phyloP scores from a whole-genome alignment of 495 filamentous ascomycete genomes.

The Talaromyces liani region DNA sequence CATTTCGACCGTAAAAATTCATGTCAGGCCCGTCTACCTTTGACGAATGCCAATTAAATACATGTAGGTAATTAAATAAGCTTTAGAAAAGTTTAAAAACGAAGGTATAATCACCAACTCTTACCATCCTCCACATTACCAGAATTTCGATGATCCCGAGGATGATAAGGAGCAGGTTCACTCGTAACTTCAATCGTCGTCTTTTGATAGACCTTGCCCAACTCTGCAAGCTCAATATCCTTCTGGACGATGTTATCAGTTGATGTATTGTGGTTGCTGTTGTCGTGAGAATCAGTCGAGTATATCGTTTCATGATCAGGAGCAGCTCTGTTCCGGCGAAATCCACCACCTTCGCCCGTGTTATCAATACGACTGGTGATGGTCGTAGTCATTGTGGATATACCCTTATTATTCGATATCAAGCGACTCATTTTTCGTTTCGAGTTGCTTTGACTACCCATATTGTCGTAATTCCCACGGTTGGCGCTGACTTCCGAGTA shows the following conservation, averaged over 20 bases:
- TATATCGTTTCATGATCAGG: neutral
- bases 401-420: neutral
- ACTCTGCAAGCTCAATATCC: conserved; percentile 25
- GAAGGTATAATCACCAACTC: conserved; percentile 1
- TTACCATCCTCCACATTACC: neutral
- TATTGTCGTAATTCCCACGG: neutral
- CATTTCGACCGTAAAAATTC: neutral
- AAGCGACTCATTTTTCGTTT: neutral
- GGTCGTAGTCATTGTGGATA: conserved; percentile 22
- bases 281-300: conserved; percentile 12
- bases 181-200: conserved; percentile 39
- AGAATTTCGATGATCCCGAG: neutral
- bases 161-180: conserved; percentile 22
- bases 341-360: conserved; percentile 15
- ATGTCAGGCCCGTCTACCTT: neutral
- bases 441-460: conserved; percentile 1
- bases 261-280: conserved; percentile 12
- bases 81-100: neutral
- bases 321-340: conserved; percentile 10
- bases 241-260: conserved; percentile 31
- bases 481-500: conserved; percentile 32
- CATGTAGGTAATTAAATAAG: neutral
- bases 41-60: neutral
- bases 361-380: conserved; percentile 31
- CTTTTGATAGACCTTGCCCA: conserved; percentile 40